phyloP scores from a whole-genome alignment of 768 basidiomycete genomes.

The Crucibulum laeve region DNA sequence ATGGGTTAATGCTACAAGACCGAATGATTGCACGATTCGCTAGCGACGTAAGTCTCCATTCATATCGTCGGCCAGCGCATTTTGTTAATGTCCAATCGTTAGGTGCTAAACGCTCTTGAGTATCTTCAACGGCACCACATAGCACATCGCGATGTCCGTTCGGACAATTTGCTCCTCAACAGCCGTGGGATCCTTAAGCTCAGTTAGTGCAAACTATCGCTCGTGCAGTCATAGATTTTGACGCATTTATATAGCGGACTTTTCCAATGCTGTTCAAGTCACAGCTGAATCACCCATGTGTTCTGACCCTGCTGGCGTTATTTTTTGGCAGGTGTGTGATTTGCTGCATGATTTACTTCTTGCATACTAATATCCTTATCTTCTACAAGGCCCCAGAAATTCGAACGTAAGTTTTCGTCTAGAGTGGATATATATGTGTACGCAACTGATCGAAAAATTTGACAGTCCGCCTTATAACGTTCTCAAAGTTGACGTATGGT shows the following conservation, averaged over 20 bases:
- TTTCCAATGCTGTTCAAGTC: slow-evolving; percentile 70
- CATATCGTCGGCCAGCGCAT: slow-evolving; percentile 5
- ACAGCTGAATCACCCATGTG: slow-evolving; percentile 43
- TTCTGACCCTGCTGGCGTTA: slow-evolving; percentile 62
- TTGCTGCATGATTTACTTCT: background rate
- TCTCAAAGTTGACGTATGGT: slow-evolving; percentile 77
- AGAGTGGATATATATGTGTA: too few species aligned
- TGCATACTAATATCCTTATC: slow-evolving; percentile 11
- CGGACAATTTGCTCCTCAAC: slow-evolving; percentile 78
- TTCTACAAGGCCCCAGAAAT: slow-evolving; percentile 64
- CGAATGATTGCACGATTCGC: slow-evolving; percentile 70
- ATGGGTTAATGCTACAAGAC: slow-evolving; percentile 65
- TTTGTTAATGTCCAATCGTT: slow-evolving; percentile 1
- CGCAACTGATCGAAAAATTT: too few species aligned
- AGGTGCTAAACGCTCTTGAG: slow-evolving; percentile 65
- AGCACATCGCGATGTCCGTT: slow-evolving; percentile 81
- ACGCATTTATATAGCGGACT: slow-evolving; percentile 55
- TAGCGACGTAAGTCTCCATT: slow-evolving; percentile 59
- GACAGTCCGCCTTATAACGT: slow-evolving; percentile 65
- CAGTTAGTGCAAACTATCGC: slow-evolving; percentile 36
- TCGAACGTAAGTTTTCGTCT: slow-evolving; percentile 63
- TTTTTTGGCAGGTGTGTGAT: slow-evolving; percentile 67
- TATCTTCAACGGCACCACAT: slow-evolving; percentile 64
- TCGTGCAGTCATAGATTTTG: background rate
- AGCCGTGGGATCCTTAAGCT: slow-evolving; percentile 68